These are phyloP conservation scores for Entonaema liquescens DNA, from an alignment of 495 filamentous ascomycete genomes.

Conservation along the genomic window DNA sequence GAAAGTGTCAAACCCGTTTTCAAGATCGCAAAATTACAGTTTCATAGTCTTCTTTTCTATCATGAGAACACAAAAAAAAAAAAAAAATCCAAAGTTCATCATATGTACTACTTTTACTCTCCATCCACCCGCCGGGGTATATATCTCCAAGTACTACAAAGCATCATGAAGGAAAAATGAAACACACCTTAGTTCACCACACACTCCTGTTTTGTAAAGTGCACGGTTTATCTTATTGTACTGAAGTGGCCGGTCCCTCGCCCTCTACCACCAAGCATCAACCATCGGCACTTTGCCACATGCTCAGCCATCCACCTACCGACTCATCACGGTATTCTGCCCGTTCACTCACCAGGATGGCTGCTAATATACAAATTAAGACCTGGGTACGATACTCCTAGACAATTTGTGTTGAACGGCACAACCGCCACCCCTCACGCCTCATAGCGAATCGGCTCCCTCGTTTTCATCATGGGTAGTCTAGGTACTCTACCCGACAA, in stretches of 20 bases:
- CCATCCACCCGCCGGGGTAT: not conserved
- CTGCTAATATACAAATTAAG: slow-evolving; percentile 38
- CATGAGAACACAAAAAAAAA: too few relatives aligned
- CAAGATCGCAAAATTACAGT: too few relatives aligned
- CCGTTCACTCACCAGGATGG: not conserved
- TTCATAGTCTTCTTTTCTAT: too few relatives aligned
- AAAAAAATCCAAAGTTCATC: not conserved
- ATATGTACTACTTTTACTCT: not conserved
- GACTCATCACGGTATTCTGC: slow-evolving; percentile 18
- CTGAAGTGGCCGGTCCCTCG: slow-evolving; percentile 6
- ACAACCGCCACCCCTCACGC: not conserved
- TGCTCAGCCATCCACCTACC: slow-evolving; percentile 8
- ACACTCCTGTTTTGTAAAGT: not conserved
- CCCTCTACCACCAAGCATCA: not conserved
- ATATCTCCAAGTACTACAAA: not conserved
- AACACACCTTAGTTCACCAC: not conserved
- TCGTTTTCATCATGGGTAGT: slow-evolving; percentile 6
- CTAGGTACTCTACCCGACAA: slow-evolving; percentile 6
- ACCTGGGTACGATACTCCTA: slow-evolving; percentile 9
- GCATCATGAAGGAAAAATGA: too few relatives aligned
- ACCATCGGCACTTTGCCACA: not conserved
- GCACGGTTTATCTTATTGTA: slow-evolving; percentile 7
- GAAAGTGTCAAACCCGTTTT: too few relatives aligned
- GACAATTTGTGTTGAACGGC: slow-evolving; percentile 10
- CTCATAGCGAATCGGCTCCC: slow-evolving; percentile 6